Base-by-base conservation (phyloP, 1,139 yeast species). In the Lodderomyces margitis region DNA sequence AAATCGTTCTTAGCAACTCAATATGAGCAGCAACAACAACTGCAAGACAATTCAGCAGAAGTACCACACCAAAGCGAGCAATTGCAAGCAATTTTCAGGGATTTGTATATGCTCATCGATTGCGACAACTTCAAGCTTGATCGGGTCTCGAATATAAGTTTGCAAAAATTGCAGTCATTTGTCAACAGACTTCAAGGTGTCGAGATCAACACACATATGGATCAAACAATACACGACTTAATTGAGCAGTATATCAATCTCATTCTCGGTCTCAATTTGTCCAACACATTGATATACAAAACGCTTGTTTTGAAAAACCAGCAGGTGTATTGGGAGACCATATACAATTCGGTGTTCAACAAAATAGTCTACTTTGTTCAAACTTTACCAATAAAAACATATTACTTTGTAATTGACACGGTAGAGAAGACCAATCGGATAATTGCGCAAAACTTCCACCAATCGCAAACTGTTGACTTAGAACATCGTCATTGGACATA, bases 301-400 rank as follows among this genome's bases (percentile, higher is more conserved):
- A 66, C 75, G 1, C 54, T 70, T 32, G 46, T 57, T 11, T 57
- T 64, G 38, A 68, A 69, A 46, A 60, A 58, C 38, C 65, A 70
- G 43, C 52, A 62, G 46, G 56, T 57, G 5, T 71, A 70, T 47
- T 71, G 76, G 76, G 57, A 57, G 20, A 54, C 54, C 5, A 43
- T 70, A 34, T 49, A 55, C 32, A 49, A 52, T 28, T 66, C 72
- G 12, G 41, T 52, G 5, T 36, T 53, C 21, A 53, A 53, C 32
- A 69, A 67, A 46, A 31, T 58, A 28, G 45, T 66, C 10, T 71
- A 66, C 48, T 62, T 64, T 20, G 47, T 69, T 3, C 75, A 70
- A 47, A 59, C 62, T 3, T 45, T 59, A 8, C 77, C 77, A 1
- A 21, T 49, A 5, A 58, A 53, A 33, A 11, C 59, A 3, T 56